phyloP scores from a whole-genome alignment of 208 protist genomes.

The Trypanosoma platydactyli region DNA sequence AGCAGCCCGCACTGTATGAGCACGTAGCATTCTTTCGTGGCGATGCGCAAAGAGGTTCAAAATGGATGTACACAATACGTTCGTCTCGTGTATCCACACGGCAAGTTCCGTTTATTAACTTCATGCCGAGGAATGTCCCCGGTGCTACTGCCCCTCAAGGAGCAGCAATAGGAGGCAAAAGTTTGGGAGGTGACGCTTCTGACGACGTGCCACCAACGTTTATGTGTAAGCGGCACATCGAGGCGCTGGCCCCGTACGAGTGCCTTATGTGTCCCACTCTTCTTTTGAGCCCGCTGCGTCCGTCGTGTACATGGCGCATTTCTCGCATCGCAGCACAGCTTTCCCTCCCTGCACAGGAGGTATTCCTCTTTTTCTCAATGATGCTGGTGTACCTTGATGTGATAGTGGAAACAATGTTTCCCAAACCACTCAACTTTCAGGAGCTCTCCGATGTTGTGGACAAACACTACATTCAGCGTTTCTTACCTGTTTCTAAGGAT shows the following conservation, averaged over 20 bases:
- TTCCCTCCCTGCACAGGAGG: constrained; percentile 49
- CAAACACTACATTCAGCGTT: not conserved
- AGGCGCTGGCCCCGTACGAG: constrained; percentile 50
- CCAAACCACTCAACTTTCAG: constrained; percentile 13
- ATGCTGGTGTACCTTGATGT: constrained; percentile 56
- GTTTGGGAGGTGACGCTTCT: not conserved
- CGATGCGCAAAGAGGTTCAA: constrained; percentile 27
- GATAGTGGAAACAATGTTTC: constrained; percentile 24
- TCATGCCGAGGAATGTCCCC: not conserved
- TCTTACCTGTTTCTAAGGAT: not conserved
- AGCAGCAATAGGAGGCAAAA: not conserved
- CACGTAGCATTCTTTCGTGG: constrained; percentile 43
- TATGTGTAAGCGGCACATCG: constrained; percentile 31
- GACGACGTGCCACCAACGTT: not conserved
- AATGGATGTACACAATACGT: constrained; percentile 42
- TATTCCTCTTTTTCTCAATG: constrained; percentile 47
- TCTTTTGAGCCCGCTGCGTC: constrained; percentile 56
- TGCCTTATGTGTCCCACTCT: constrained; percentile 56
- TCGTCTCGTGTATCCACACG: constrained; percentile 45
- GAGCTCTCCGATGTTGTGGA: constrained; percentile 7
- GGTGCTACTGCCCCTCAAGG: not conserved
- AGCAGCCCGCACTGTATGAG: constrained; percentile 35
- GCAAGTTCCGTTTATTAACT: constrained; percentile 44
- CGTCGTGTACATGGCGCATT: constrained; percentile 30
- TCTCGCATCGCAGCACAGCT: constrained; percentile 32